Conservation (phyloP, 176 grass and related monocot genomes). For the Ensete ventricosum region DNA sequence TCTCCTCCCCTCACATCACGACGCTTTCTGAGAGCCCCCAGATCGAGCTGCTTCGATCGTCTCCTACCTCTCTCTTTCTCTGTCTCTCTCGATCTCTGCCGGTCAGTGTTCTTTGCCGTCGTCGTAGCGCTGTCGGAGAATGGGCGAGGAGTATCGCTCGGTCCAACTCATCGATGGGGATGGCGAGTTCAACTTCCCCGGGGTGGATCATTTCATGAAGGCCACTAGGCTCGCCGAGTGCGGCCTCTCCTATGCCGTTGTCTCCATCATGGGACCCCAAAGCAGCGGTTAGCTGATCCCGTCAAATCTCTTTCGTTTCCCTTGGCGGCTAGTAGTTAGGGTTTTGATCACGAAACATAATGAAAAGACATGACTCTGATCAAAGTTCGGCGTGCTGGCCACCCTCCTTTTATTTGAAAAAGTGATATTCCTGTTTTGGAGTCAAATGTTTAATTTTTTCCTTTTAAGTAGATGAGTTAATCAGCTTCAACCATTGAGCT, state of each 20-base stretch:
- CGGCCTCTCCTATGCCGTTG: constrained; percentile 16
- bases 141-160: constrained; percentile 4
- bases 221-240: background rate
- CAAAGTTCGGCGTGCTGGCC: too few species aligned
- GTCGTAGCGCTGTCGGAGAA: background rate
- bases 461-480: too few species aligned
- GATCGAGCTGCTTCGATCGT: background rate
- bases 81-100: background rate
- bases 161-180: constrained; percentile 19
- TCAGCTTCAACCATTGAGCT: too few species aligned
- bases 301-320: too few species aligned
- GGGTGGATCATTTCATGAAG: constrained; percentile 13
- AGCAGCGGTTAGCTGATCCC: constrained; percentile 14
- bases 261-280: constrained; percentile 24
- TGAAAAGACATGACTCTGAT: too few species aligned
- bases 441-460: too few species aligned
- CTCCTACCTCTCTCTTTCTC: background rate
- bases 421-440: too few species aligned
- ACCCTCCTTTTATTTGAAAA: too few species aligned
- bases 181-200: constrained; percentile 10
- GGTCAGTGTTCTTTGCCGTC: background rate
- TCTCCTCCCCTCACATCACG: background rate
- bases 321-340: too few species aligned
- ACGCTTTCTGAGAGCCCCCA: background rate
- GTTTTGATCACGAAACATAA: too few species aligned